Conservation (phyloP, 179 eudicot genomes). For the Beta macrorhiza region DNA sequence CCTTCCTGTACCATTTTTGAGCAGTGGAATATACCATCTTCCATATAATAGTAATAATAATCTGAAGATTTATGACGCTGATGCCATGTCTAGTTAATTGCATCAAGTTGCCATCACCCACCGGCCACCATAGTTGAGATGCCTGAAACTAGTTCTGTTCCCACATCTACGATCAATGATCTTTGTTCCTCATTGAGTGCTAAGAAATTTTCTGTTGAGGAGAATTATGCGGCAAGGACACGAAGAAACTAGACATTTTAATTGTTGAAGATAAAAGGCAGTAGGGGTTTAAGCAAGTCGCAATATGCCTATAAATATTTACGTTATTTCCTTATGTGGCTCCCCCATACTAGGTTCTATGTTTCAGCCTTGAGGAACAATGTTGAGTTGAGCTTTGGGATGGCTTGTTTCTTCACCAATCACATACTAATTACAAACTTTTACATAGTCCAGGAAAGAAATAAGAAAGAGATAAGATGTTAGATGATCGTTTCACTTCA, state of each 20-base stretch:
- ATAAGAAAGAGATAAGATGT: neutral
- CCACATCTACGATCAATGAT: neutral
- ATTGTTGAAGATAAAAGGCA: neutral
- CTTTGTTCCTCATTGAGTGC: neutral
- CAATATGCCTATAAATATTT: neutral
- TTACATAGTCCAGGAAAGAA: neutral
- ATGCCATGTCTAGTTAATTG: neutral
- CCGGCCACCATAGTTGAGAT: neutral
- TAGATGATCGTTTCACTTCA: neutral
- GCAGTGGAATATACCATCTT: neutral
- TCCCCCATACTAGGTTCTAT: neutral
- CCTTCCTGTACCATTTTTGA: neutral
- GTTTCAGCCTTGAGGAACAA: neutral
- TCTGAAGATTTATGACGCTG: neutral
- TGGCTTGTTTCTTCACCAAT: neutral
- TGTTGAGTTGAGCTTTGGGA: neutral
- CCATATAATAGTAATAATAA: neutral
- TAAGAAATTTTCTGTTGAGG: neutral
- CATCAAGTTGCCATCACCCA: neutral
- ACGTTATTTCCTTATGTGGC: neutral
- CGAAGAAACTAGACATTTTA: neutral
- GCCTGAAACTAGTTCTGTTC: neutral
- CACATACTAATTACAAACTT: neutral
- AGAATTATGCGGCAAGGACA: neutral
- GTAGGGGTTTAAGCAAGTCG: neutral